Percentiles rank a stretch among this genome's conserved stretches.
Conservation (phyloP, 495 filamentous ascomycete genomes). For the Hypoxylon fuscum region DNA sequence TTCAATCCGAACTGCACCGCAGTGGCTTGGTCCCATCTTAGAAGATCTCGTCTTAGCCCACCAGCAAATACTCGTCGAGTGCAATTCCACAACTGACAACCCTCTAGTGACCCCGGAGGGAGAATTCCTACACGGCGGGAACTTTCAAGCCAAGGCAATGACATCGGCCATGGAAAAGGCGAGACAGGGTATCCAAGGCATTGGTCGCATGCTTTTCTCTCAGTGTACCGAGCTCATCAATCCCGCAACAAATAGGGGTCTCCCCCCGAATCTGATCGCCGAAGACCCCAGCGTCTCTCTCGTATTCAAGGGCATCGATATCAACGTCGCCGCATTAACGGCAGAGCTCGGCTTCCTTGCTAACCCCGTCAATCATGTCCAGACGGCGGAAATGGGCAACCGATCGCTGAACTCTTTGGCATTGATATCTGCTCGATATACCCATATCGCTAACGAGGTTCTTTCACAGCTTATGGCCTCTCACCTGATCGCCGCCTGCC, state of each 20-base stretch:
- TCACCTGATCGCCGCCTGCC: constrained; percentile 60
- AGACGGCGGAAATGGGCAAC: constrained; percentile 66
- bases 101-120: constrained; percentile 57
- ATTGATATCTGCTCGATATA: constrained; percentile 60
- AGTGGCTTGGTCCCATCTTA: constrained; percentile 69
- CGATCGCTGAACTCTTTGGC: constrained; percentile 67
- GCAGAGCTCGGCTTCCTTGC: constrained; percentile 64
- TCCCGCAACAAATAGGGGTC: constrained; percentile 59
- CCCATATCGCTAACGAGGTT: constrained; percentile 62
- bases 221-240: constrained; percentile 67
- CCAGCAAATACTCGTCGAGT: constrained; percentile 60
- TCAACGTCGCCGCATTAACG: constrained; percentile 67
- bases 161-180: constrained; percentile 70
- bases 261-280: constrained; percentile 63
- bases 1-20: constrained; percentile 62
- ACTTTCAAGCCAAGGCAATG: constrained; percentile 67
- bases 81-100: constrained; percentile 71
- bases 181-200: constrained; percentile 56
- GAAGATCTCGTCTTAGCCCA: constrained; percentile 64
- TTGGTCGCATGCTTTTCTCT: constrained; percentile 64
- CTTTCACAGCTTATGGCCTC: constrained; percentile 59
- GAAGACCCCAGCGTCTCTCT: constrained; percentile 65
- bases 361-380: constrained; percentile 64
- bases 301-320: constrained; percentile 65
- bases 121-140: constrained; percentile 62